These are phyloP conservation scores for Infundibulicybe gibba DNA, from an alignment of 768 basidiomycete genomes.

Conservation along the genomic window DNA sequence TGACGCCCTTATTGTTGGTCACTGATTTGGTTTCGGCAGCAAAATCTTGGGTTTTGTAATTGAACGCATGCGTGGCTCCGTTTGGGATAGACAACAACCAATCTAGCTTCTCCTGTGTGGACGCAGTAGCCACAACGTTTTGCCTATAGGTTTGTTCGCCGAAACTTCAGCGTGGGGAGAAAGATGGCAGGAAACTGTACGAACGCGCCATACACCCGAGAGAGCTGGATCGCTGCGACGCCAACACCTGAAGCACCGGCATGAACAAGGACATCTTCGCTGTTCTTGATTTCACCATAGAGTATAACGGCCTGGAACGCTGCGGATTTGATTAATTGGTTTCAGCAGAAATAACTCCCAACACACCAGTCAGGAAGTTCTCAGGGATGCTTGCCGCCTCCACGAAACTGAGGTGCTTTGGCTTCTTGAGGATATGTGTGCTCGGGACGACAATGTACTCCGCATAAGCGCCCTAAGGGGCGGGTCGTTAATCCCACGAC, in stretches of 20 bases:
- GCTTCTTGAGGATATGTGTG: slow-evolving; percentile 72
- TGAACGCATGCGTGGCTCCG: slow-evolving; percentile 73
- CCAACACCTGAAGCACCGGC: slow-evolving; percentile 92
- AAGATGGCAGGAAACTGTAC: slow-evolving; percentile 14
- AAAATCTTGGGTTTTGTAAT: slow-evolving; percentile 86
- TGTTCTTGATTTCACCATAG: slow-evolving; percentile 63
- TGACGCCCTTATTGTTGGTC: slow-evolving; percentile 68
- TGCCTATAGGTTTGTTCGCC: slow-evolving; percentile 30
- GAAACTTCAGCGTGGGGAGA: too few species aligned
- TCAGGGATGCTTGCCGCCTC: slow-evolving; percentile 90
- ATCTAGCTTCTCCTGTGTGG: slow-evolving; percentile 76
- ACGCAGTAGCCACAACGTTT: slow-evolving; percentile 82
- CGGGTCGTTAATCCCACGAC: neutral
- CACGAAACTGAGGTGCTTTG: slow-evolving; percentile 68
- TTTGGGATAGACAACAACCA: slow-evolving; percentile 65
- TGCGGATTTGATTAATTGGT: slow-evolving; percentile 10
- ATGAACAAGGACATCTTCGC: slow-evolving; percentile 81
- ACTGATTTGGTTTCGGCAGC: slow-evolving; percentile 64
- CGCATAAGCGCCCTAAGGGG: slow-evolving; percentile 79
- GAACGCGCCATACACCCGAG: slow-evolving; percentile 70
- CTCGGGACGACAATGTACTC: slow-evolving; percentile 73
- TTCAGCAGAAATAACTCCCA: neutral
- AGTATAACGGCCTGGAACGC: slow-evolving; percentile 53
- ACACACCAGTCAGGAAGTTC: slow-evolving; percentile 77
- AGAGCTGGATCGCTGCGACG: slow-evolving; percentile 83